Base-by-base conservation (phyloP, 768 basidiomycete species). In the Coprinellus micaceus region DNA sequence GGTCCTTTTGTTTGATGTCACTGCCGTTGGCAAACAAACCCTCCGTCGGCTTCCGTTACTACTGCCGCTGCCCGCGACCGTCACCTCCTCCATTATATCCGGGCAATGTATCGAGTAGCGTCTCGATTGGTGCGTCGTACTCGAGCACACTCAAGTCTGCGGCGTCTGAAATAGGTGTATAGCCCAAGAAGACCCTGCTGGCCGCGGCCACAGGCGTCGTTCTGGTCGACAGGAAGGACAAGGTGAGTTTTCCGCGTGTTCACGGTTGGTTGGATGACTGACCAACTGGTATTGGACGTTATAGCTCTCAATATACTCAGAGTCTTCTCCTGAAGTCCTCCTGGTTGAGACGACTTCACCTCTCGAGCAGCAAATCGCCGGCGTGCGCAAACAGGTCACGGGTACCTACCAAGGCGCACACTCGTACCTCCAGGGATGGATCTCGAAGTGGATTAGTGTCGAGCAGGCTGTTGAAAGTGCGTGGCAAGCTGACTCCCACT, bases 221-320 rank as follows among this genome's bases (percentile, higher is more conserved):
- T 4, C 56, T 74, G 24, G 65, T 67, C 28, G 71, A 71, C 41
- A 44, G 36, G 12, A 58, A 65, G 51, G 70, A 73, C 50, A 74
- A 74, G 66, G 73, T 72, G 48, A 52, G 25, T 60, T 26, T 10
- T 54, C 22, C 24, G 49, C n/a, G 24, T 30, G 21, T 33, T 28
- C n/a, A n/a, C 55, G 5, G 41, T 54, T 19, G 6, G 7, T 10
- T 17, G 53, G 36, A n/a, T n/a, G 37, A 36, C 24, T 25, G 21
- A 21, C 26, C 22, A 40, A 22, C 26, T 22, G 41, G n/a, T 22
- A 7, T 17, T 19, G 15, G 29, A 15, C 45, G 1, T 24, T 29
- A n/a, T 67, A 98, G 94, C 83, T 89, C 51, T 83, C 93, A 25
- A 91, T 98, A 73, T 97, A 98, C 75, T 81, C 90, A 2, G 63